phyloP scores from a whole-genome alignment of 192 early-diverging fungal genomes.

The Pilaira anomala region DNA sequence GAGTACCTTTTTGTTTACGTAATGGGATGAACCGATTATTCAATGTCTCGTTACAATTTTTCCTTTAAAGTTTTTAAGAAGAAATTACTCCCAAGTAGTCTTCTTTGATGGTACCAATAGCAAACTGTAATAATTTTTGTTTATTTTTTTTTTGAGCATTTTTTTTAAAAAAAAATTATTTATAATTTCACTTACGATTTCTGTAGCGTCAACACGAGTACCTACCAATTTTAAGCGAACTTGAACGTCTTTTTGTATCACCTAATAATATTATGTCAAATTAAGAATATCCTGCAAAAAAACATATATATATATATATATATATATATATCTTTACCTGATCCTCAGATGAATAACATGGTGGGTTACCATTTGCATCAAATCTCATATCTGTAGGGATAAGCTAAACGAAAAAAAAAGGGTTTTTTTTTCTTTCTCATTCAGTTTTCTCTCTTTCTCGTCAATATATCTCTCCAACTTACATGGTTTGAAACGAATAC shows the following conservation, averaged over 20 bases:
- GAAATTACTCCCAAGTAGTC: constrained; percentile 86
- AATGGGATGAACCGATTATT: no score
- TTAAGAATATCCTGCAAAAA: background rate
- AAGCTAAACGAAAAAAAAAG: background rate
- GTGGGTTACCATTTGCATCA: constrained; percentile 84
- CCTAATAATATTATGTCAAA: constrained; percentile 23
- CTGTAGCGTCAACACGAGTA: constrained; percentile 83
- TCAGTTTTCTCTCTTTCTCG: no score
- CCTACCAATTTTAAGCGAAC: constrained; percentile 90
- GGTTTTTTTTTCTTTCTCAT: no score
- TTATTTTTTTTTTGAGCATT: background rate
- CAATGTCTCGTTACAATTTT: no score
- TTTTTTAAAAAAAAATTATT: background rate
- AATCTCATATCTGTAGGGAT: constrained; percentile 77
- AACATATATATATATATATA: background rate
- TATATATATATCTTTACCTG: constrained; percentile 38
- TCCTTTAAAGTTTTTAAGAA: constrained; percentile 4
- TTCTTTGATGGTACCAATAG: constrained; percentile 96
- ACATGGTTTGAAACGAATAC: constrained; percentile 87
- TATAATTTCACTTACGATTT: constrained; percentile 73
- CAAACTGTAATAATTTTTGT: constrained; percentile 55
- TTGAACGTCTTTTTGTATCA: constrained; percentile 83
- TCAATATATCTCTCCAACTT: constrained; percentile 10
- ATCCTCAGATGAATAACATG: constrained; percentile 77
- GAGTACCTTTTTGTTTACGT: no score